Percentiles rank a stretch among this genome's conserved stretches.
phyloP scores from a whole-genome alignment of 306 rosid genomes.

The Cucurbita ficifolia region DNA sequence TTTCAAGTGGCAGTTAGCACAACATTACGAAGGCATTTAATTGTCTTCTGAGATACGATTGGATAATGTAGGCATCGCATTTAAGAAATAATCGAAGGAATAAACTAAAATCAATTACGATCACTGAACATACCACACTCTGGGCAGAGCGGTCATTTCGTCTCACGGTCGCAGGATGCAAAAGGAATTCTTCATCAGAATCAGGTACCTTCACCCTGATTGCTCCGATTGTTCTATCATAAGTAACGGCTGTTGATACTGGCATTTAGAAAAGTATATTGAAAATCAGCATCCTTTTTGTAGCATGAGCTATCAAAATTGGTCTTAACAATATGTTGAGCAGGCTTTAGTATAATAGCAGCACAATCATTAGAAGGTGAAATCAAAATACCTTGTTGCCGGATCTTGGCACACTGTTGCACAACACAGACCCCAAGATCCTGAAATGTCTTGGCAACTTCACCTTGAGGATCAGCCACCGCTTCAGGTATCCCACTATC shows the following conservation, averaged over 20 bases:
- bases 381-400: slow-evolving; percentile 70
- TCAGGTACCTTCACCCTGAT: slow-evolving; percentile 86
- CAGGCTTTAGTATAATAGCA: neutral
- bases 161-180: slow-evolving; percentile 96
- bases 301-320: neutral
- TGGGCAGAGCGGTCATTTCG: slow-evolving; percentile 95
- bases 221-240: slow-evolving; percentile 71
- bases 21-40: neutral
- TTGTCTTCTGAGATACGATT: neutral
- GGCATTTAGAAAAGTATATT: neutral
- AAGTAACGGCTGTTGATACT: slow-evolving; percentile 93
- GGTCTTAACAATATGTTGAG: neutral
- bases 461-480: slow-evolving; percentile 83
- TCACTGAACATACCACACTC: slow-evolving; percentile 64
- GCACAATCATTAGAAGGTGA: neutral
- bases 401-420: slow-evolving; percentile 96
- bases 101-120: neutral
- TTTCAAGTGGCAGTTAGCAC: neutral
- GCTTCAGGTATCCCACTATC: slow-evolving; percentile 94
- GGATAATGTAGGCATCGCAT: neutral
- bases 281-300: neutral
- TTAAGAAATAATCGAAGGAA: neutral
- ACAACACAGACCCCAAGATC: slow-evolving; percentile 81
- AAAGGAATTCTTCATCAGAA: slow-evolving; percentile 76
- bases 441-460: slow-evolving; percentile 74